Evolutionary conservation across 2,329 filamentous ascomycete genomes (phyloP).

Genomic region (Cercospora sp.): DNA sequence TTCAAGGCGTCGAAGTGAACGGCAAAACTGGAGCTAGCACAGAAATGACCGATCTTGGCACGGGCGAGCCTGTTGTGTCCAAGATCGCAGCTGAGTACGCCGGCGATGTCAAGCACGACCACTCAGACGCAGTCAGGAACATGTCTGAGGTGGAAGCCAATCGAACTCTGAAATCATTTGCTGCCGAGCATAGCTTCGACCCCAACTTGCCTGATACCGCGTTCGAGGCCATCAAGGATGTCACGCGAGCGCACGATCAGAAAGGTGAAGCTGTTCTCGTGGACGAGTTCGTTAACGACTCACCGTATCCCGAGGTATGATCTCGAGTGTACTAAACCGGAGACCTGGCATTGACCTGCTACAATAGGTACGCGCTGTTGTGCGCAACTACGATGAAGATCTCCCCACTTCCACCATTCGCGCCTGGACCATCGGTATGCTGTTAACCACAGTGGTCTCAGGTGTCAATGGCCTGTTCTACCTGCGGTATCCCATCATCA

Average conservation of each 20-base stretch:
- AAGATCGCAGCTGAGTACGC: constrained; percentile 24
- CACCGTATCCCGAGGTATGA: constrained; percentile 65
- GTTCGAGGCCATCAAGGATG: constrained; percentile 60
- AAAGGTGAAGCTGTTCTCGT: constrained; percentile 60
- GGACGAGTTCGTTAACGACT: constrained; percentile 63
- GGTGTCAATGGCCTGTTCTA: constrained; percentile 77
- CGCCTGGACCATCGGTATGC: constrained; percentile 62
- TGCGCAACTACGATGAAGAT: constrained; percentile 65
- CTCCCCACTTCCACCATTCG: constrained; percentile 65
- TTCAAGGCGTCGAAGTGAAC: constrained; percentile 5
- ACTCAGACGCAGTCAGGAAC: constrained; percentile 19
- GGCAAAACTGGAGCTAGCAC: constrained; percentile 10
- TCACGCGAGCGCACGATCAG: constrained; percentile 55
- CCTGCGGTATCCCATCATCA: constrained; percentile 83
- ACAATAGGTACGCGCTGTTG: constrained; percentile 54
- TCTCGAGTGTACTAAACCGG: neutral
- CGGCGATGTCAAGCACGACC: constrained; percentile 20
- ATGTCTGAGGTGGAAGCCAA: constrained; percentile 33
- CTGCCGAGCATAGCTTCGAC: constrained; percentile 63
- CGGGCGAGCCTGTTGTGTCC: constrained; percentile 17
- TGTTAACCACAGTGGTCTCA: constrained; percentile 63
- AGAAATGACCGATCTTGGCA: constrained; percentile 17
- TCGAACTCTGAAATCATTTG: constrained; percentile 54
- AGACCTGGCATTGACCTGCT: neutral
- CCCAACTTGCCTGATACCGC: constrained; percentile 66